Evolutionary conservation across 164 flowering plant genomes (phyloP).

Genomic region (Liquidambar formosana): DNA sequence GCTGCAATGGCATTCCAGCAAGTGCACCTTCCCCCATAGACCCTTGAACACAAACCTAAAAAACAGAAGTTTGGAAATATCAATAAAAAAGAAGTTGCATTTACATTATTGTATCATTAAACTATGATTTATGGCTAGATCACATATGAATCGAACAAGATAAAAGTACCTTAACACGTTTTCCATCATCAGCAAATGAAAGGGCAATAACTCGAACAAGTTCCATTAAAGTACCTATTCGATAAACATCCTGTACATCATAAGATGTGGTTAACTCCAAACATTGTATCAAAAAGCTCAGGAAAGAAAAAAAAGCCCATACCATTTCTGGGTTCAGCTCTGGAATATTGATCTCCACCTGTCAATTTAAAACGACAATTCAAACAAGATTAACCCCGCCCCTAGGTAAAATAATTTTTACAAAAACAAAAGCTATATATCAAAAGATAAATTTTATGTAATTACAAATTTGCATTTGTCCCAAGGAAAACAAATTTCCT

Average conservation of each 20-base stretch:
- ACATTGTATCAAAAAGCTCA: neutral
- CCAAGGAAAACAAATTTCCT: neutral
- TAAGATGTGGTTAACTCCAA: constrained; percentile 23
- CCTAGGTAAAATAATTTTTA: neutral
- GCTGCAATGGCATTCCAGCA: constrained; percentile 95
- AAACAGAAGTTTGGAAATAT: neutral
- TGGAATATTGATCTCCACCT: constrained; percentile 90
- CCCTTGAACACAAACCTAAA: constrained; percentile 95
- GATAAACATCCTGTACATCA: constrained; percentile 85
- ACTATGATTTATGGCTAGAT: neutral
- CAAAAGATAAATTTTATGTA: neutral
- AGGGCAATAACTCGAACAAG: constrained; percentile 78
- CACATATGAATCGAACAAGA: constrained; percentile 1
- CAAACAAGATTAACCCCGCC: constrained; percentile 3
- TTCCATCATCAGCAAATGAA: constrained; percentile 93
- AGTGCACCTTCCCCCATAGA: constrained; percentile 97
- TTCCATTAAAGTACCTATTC: constrained; percentile 97
- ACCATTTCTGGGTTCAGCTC: constrained; percentile 96
- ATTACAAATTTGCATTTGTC: neutral
- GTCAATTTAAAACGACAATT: constrained; percentile 13
- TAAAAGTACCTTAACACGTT: constrained; percentile 67
- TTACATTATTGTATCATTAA: neutral
- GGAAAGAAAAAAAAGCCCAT: constrained; percentile 14
- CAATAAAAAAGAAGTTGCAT: neutral
- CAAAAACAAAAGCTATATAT: neutral